phyloP scores from a whole-genome alignment of 768 basidiomycete species.

The Pilatotrama ljubarskyi region DNA sequence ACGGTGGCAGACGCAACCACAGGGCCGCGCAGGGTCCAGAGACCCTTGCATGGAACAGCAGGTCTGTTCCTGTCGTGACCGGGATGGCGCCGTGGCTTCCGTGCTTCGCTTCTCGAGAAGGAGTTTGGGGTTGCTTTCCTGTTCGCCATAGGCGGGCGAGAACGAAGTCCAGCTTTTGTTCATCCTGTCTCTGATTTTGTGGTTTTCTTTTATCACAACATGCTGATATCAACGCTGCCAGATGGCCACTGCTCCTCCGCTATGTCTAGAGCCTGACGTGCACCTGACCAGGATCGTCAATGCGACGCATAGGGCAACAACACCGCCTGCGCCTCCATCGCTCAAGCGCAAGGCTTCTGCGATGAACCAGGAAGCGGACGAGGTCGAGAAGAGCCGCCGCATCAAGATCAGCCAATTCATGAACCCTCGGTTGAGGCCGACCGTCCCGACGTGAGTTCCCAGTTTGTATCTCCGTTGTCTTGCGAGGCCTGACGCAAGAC shows the following conservation, averaged over 20 bases:
- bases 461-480: neutral
- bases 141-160: too few species aligned
- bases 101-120: too few species aligned
- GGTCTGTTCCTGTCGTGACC: too few species aligned
- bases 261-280: conserved; percentile 80
- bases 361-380: conserved; percentile 74
- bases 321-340: conserved; percentile 69
- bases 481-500: neutral
- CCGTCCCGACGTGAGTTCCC: conserved; percentile 1
- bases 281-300: conserved; percentile 77
- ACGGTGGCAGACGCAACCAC: too few species aligned
- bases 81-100: too few species aligned
- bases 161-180: neutral
- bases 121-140: too few species aligned
- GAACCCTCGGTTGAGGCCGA: conserved; percentile 48
- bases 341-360: conserved; percentile 75
- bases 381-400: conserved; percentile 69
- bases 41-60: too few species aligned
- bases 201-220: neutral
- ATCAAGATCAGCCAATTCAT: conserved; percentile 79
- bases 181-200: too few species aligned
- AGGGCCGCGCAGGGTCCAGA: too few species aligned
- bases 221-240: conserved; percentile 32
- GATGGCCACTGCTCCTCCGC: conserved; percentile 72
- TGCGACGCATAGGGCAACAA: conserved; percentile 68